Evolutionary conservation across 257 asterid genomes (phyloP), one percentile per base, ranked within the genome.

Genomic region (Solanum dulcamara): DNA sequence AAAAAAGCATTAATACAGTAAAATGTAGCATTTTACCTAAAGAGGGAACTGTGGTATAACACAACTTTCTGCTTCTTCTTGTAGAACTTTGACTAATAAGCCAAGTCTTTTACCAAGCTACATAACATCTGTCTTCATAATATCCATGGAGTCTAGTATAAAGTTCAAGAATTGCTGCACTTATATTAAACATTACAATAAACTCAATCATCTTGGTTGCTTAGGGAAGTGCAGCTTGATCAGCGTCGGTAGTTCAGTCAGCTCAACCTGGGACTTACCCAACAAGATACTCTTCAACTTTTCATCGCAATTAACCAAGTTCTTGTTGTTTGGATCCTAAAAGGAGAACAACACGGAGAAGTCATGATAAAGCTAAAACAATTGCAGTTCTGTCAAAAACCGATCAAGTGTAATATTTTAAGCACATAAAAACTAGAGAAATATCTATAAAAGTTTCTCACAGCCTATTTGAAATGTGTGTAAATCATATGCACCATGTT

Each of bases 161-260:
- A 11, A 17, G 15, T 46, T 67, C 64, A 9, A 77, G 35, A 57
- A 64, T 71, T 62, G 35, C n/a, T 75, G 53, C 80, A 72, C 86
- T 57, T 20, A 10, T 15, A 30, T 17, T 72, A 8, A 28, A 79
- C 83, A 48, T 83, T 33, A 62, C 70, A 59, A 71, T 51, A 71
- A 80, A 75, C 57, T 33, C 35, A 44, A 67, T 92, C 91, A 94
- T 89, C 89, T 92, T 32, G 90, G 72, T 85, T 85, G 87, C 93
- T 92, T 96, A 2, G 98, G 98, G 80, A 96, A 96, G 87, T 95
- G 99, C 93, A 96, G 53, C 93, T 93, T 95, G 89, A 96, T 74
- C 89, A 96, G 80, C 89, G 85, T 81, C 85, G 99, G 98, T 55
- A 96, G 98, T 87, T 95, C 98, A 42, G 90, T 86, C 40, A 96